phyloP scores from a whole-genome alignment of 2,329 filamentous ascomycete genomes.

The Drechmeria coniospora region DNA sequence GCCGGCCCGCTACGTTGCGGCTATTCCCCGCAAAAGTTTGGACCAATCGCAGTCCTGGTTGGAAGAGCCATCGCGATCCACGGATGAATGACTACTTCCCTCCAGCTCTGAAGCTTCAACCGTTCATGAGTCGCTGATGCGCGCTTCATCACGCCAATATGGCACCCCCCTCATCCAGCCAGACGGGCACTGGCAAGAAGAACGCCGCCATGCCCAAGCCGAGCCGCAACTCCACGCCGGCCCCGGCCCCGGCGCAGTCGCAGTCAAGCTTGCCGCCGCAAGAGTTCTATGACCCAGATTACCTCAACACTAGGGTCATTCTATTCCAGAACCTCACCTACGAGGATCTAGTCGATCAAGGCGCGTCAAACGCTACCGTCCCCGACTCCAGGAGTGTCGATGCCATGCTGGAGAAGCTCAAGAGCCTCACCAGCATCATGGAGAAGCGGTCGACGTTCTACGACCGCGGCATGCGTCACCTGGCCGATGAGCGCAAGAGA shows the following conservation, averaged over 20 bases:
- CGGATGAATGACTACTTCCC: too few relatives aligned
- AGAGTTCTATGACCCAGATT: constrained; percentile 44
- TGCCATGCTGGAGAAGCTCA: constrained; percentile 46
- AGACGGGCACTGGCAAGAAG: constrained; percentile 53
- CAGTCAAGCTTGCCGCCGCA: constrained; percentile 39
- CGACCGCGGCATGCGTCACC: constrained; percentile 57
- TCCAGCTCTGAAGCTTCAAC: too few relatives aligned
- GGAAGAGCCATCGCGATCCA: too few relatives aligned
- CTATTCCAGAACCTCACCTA: constrained; percentile 44
- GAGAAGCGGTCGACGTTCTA: constrained; percentile 52
- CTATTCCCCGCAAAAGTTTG: too few relatives aligned
- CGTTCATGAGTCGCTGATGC: constrained; percentile 1
- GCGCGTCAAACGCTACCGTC: constrained; percentile 38
- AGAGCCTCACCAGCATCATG: constrained; percentile 49
- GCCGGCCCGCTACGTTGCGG: too few relatives aligned
- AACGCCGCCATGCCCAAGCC: constrained; percentile 45
- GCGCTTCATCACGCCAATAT: constrained; percentile 19
- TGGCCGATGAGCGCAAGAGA: constrained; percentile 50
- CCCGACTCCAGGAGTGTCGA: constrained; percentile 50
- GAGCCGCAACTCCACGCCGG: constrained; percentile 66
- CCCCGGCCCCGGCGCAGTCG: too few relatives aligned
- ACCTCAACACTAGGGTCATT: constrained; percentile 48
- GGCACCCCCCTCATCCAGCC: constrained; percentile 40
- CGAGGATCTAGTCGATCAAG: constrained; percentile 55
- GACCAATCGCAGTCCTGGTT: too few relatives aligned